Base-by-base conservation (phyloP, 2,329 filamentous ascomycete species). In the Claviceps citrina region DNA sequence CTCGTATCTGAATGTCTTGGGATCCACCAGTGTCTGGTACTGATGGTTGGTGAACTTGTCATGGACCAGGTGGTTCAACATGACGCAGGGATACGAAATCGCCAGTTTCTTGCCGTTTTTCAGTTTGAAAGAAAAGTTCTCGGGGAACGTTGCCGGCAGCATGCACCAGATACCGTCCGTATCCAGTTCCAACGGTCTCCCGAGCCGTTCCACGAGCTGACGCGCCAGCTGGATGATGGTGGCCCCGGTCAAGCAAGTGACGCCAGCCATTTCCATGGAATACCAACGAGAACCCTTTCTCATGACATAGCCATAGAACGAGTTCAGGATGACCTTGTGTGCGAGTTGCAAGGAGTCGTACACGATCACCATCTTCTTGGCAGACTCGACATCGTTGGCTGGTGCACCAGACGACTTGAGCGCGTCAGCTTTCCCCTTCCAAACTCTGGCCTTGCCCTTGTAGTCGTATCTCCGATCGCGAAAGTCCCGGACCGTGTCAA, bases 111-210 rank as follows among this genome's bases (percentile, higher is more conserved):
- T 98, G 49, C 91, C 91, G 51, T 87, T 93, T 60, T 89, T 93
- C 49, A 95, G 64, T 53, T 83, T 93, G 67, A 98, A 96, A 0
- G 78, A 70, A 53, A 95, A 95, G 60, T 98, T 95, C 54, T 98
- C 91, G 0, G 91, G 91, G 51, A 98, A 98, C 0, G 84, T 91
- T 1, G 84, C 89, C 0, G 91, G 91, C 51, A 98, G 70, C 73
- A 98, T 98, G 63, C 91, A 98, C 93, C 91, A 98, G 53, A 98
- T 98, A 73, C 93, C 91, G 56, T 98, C 91, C 3, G 91, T 98
- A 59, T 98, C 91, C 36, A 98, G 69, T 58, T 98, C 91, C 39
- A 98, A 68, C 0, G 91, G 91, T 42, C 91, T 75, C 19, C 91
- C 91, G 28, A 98, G 83, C 7, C 91, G 76, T 56, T 98, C 91